Evolutionary conservation across 2,329 filamentous ascomycete genomes (phyloP).

Genomic region (Rhexocercosporidium sp.): DNA sequence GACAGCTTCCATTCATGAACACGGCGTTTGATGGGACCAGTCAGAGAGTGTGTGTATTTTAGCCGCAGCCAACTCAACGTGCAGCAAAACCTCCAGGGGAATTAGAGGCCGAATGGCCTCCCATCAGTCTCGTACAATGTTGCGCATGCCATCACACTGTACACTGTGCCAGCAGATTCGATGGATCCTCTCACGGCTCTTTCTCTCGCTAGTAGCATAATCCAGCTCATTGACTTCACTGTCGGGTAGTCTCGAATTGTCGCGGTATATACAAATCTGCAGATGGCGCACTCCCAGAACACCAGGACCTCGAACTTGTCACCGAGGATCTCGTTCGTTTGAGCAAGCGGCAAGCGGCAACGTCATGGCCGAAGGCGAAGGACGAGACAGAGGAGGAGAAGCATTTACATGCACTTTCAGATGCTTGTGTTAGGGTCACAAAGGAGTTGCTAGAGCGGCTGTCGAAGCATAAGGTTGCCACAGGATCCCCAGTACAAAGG

Average conservation of each 20-base stretch:
- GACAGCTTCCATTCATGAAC: no score
- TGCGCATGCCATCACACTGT: no score
- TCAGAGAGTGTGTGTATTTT: no score
- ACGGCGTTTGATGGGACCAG: no score
- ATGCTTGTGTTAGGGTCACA: conserved; percentile 13
- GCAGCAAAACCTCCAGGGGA: no score
- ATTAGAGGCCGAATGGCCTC: no score
- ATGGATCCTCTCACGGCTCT: conserved; percentile 25
- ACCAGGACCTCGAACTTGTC: conserved; percentile 18
- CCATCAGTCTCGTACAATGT: no score
- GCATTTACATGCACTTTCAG: background rate
- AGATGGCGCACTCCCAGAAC: conserved; percentile 17
- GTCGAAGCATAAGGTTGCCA: conserved; percentile 16
- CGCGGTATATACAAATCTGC: conserved; percentile 18
- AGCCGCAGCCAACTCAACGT: no score
- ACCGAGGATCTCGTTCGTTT: conserved; percentile 9
- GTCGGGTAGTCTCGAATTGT: conserved; percentile 15
- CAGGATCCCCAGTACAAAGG: conserved; percentile 4
- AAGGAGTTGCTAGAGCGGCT: conserved; percentile 9
- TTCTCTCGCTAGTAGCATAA: conserved; percentile 13
- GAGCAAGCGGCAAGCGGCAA: background rate
- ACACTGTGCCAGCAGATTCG: no score
- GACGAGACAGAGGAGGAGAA: background rate
- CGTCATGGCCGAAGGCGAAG: background rate
- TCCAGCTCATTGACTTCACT: conserved; percentile 21